Evolutionary conservation across 176 grass and related monocot species (phyloP), one percentile per base, ranked within the genome.

Genomic region (Avena eriantha): DNA sequence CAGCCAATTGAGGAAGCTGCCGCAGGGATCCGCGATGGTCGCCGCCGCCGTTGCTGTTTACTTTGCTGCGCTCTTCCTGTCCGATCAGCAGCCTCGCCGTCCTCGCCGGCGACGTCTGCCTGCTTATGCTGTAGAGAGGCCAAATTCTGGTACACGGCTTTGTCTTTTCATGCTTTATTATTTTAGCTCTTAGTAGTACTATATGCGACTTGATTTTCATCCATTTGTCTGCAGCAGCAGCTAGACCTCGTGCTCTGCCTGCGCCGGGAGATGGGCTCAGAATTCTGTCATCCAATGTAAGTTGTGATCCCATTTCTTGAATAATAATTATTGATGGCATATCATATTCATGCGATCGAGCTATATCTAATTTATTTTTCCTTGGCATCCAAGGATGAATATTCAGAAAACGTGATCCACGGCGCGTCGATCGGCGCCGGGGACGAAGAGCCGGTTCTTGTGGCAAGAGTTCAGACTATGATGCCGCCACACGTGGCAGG

Each of bases 381-480:
- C 75, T 77, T 16, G 4, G 29, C 43, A 18, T n/a, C 0, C 16
- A 81, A 91, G 90, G 90, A 78, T 0, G 78, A 78, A 15, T 17
- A 16, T 82, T 24, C 45, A 18, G 82, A 82, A 0, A 85, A 72
- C 61, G 82, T 91, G 51, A 63, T 88, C 16, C 86, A 91, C 71
- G 71, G 86, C 43, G 78, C 76, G 23, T 85, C 86, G 22, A 45
- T 91, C 86, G 90, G 86, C 72, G 61, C 82, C 78, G 86, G 81
- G 10, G 89, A 91, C 48, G 79, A 87, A 67, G 89, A 84, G 43
- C 82, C 86, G 15, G 71, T 55, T 12, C 67, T 88, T 19, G 71
- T 82, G 63, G 90, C 86, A 16, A 80, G 86, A 17, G 82, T 91
- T 50, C 43, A 16, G 60, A 85, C 29, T 1, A 11, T 17, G 9